A percentile compares a stretch with the other conserved stretches of the same genome.
Conservation (phyloP, 352 stramenopile genomes). For the Aphanomyces euteiches region DNA sequence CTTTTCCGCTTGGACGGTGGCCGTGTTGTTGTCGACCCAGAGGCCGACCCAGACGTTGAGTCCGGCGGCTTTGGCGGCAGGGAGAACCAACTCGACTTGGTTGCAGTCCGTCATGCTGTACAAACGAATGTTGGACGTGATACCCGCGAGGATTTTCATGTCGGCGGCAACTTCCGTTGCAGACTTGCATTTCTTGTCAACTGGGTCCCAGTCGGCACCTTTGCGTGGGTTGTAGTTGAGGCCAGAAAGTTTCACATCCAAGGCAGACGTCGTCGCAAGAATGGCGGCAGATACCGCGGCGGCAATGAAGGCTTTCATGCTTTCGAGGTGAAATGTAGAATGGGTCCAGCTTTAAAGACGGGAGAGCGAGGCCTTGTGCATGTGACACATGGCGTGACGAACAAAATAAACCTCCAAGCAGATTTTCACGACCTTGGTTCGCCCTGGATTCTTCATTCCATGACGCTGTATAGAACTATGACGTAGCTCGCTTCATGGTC, state of each 20-base stretch:
- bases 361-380: no score
- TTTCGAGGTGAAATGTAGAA: no score
- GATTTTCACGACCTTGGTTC: no score
- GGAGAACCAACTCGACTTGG: conserved; percentile 41
- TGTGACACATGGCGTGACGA: no score
- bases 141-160: conserved; percentile 42
- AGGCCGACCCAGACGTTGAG: conserved; percentile 53
- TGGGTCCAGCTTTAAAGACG: no score
- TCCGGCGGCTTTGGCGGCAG: conserved; percentile 40
- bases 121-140: conserved; percentile 50
- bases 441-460: no score
- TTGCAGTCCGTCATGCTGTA: conserved; percentile 57
- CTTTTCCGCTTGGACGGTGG: conserved; percentile 45
- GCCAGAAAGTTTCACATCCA: conserved; percentile 35
- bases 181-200: conserved; percentile 55
- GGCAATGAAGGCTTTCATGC: no score
- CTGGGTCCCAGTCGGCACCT: conserved; percentile 47
- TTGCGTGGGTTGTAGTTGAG: conserved; percentile 76
- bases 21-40: conserved; percentile 46
- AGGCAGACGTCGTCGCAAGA: not conserved
- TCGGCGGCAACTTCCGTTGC: conserved; percentile 45
- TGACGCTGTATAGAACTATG: no score
- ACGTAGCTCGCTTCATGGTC: no score
- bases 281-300: not conserved
- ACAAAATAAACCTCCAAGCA: no score